Conservation (phyloP, 768 basidiomycete genomes). For the Russula ochroleuca region DNA sequence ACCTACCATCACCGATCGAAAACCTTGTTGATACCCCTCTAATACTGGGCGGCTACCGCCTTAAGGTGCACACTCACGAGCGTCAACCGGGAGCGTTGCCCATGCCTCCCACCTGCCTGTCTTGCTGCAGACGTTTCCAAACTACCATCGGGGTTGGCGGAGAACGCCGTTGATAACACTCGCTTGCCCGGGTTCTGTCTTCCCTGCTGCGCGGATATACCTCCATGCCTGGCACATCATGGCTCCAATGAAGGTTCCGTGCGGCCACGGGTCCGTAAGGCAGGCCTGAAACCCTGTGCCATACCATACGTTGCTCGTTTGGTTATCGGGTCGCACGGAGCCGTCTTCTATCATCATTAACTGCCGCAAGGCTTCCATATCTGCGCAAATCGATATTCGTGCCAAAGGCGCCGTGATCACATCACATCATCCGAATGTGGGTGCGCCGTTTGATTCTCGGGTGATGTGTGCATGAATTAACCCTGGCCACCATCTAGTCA, state of each 20-base stretch:
- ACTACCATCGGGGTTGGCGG: not conserved
- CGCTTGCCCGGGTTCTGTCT: not conserved
- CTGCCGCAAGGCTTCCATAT: not conserved
- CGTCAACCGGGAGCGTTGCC: not conserved
- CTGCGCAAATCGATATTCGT: not conserved
- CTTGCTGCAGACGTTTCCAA: not conserved
- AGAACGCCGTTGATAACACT: not conserved
- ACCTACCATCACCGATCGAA: not conserved
- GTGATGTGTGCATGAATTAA: not conserved
- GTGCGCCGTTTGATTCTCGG: not conserved
- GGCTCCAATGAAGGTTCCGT: constrained; percentile 1
- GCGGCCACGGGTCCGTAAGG: not conserved
- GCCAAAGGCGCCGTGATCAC: not conserved
- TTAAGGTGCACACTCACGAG: not conserved
- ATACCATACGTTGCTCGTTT: not conserved
- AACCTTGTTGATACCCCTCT: not conserved
- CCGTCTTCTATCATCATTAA: not conserved
- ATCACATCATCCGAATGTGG: not conserved
- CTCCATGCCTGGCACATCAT: not conserved
- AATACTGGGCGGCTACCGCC: not conserved
- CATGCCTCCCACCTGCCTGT: not conserved
- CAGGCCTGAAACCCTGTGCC: not conserved
- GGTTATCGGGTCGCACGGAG: not conserved
- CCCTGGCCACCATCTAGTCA: not conserved
- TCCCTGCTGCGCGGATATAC: not conserved